Evolutionary conservation across 108 stramenopile species (phyloP).

Genomic region (Chaetoceros tenuissimus): DNA sequence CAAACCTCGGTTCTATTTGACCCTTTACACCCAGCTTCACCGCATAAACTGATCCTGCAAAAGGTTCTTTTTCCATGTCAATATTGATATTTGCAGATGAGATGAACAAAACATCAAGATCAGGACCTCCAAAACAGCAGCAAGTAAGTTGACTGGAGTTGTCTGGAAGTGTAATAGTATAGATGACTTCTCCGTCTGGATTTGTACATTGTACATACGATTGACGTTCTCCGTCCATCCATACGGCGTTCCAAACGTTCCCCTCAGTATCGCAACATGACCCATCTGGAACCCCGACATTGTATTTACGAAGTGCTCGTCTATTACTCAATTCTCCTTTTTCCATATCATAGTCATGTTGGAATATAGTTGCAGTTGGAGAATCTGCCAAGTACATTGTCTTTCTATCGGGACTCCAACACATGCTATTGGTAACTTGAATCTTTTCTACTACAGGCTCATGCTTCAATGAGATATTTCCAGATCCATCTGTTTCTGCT

Average conservation of each 20-base stretch:
- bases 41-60: slow-evolving; percentile 36
- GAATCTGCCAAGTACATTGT: slow-evolving; percentile 43
- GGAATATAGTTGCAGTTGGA: slow-evolving; percentile 13
- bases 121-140: slow-evolving; percentile 38
- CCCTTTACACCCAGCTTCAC: slow-evolving; percentile 22
- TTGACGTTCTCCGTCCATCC: slow-evolving; percentile 24
- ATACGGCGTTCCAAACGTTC: slow-evolving; percentile 40
- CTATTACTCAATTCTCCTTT: slow-evolving; percentile 4
- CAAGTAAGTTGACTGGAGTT: slow-evolving; percentile 32
- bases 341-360: slow-evolving; percentile 20
- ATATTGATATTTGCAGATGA: slow-evolving; percentile 21
- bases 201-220: slow-evolving; percentile 26
- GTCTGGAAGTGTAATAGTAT: slow-evolving; percentile 28
- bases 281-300: slow-evolving; percentile 29
- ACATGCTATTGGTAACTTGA: slow-evolving; percentile 29
- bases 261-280: slow-evolving; percentile 35
- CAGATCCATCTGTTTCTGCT: neutral
- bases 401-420: slow-evolving; percentile 18
- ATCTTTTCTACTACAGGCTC: slow-evolving; percentile 20
- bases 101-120: slow-evolving; percentile 37
- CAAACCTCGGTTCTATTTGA: slow-evolving; percentile 6
- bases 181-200: slow-evolving; percentile 31
- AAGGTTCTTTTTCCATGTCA: slow-evolving; percentile 18
- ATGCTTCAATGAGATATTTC: slow-evolving; percentile 10
- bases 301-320: slow-evolving; percentile 10